Percentiles rank a stretch among this genome's conserved stretches.
Evolutionary conservation across 257 asterid species (phyloP).

Genomic region (Leonotis leonurus): DNA sequence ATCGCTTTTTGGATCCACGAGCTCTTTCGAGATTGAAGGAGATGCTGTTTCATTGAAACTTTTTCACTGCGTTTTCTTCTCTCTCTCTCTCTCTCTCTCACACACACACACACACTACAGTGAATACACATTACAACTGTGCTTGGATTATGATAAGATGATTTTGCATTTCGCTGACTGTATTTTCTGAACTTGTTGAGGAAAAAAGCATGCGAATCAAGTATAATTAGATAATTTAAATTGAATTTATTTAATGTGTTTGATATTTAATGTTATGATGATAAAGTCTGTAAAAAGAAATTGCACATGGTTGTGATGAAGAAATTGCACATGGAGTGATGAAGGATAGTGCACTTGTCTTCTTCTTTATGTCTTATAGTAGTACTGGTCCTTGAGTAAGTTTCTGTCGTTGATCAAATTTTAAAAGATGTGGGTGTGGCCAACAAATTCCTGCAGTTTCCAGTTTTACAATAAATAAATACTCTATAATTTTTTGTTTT

Average conservation of each 20-base stretch:
- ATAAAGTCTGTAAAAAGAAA: no score
- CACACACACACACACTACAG: background rate
- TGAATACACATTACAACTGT: background rate
- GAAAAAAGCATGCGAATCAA: background rate
- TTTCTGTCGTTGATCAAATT: background rate
- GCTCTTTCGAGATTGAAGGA: conserved; percentile 4
- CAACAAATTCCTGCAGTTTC: conserved; percentile 1
- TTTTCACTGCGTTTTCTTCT: no score
- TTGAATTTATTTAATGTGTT: no score
- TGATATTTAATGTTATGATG: no score
- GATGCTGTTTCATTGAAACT: conserved; percentile 3
- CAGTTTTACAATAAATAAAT: no score
- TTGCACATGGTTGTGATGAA: no score
- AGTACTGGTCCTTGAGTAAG: background rate
- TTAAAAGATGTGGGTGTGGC: background rate
- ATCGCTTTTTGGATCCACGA: conserved; percentile 12
- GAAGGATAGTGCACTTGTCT: background rate
- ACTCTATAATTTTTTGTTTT: no score
- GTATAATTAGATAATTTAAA: no score
- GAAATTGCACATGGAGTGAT: background rate
- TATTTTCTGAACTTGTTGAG: no score
- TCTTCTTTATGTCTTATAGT: background rate
- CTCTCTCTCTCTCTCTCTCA: background rate
- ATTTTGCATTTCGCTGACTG: no score
- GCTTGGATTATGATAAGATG: background rate